These are phyloP conservation scores for Passalora sequoiae DNA, from an alignment of 2,329 filamentous ascomycete species.

Conservation along the genomic window DNA sequence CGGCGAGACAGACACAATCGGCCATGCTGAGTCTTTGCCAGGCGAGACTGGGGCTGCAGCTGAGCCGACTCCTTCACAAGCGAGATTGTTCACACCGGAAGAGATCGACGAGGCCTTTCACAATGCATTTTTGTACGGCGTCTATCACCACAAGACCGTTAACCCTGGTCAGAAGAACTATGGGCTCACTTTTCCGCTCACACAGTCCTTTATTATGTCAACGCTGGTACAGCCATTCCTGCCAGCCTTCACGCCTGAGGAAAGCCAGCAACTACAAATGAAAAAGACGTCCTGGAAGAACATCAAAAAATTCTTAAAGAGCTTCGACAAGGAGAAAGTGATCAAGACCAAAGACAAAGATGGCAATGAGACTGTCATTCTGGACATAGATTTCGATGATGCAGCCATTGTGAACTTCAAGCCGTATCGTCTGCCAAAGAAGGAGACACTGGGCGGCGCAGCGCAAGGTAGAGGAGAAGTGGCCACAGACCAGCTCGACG, in stretches of 20 bases:
- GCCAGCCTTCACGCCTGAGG: slow-evolving; percentile 52
- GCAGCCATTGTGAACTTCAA: slow-evolving; percentile 51
- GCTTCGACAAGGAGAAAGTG: slow-evolving; percentile 59
- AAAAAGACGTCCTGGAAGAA: slow-evolving; percentile 69
- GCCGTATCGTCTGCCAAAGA: slow-evolving; percentile 59
- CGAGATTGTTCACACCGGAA: slow-evolving; percentile 48
- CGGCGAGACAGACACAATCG: slow-evolving; percentile 20
- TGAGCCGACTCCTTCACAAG: slow-evolving; percentile 17
- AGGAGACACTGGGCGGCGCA: slow-evolving; percentile 44
- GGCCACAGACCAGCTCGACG: slow-evolving; percentile 35
- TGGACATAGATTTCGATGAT: slow-evolving; percentile 61
- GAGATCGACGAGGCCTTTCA: slow-evolving; percentile 63
- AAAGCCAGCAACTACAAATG: slow-evolving; percentile 57
- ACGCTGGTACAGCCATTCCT: slow-evolving; percentile 62
- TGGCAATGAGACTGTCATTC: slow-evolving; percentile 58
- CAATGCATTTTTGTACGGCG: slow-evolving; percentile 59
- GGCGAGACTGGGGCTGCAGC: slow-evolving; percentile 20
- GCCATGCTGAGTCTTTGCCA: slow-evolving; percentile 5
- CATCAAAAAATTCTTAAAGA: slow-evolving; percentile 64
- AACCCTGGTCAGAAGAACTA: slow-evolving; percentile 49
- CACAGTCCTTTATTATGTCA: slow-evolving; percentile 59
- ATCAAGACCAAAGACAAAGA: slow-evolving; percentile 61
- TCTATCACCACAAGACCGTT: slow-evolving; percentile 55
- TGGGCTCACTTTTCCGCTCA: slow-evolving; percentile 57
- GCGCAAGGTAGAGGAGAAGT: slow-evolving; percentile 32